phyloP scores from a whole-genome alignment of 2,329 filamentous ascomycete genomes.

The Cyphellophora attinorum region DNA sequence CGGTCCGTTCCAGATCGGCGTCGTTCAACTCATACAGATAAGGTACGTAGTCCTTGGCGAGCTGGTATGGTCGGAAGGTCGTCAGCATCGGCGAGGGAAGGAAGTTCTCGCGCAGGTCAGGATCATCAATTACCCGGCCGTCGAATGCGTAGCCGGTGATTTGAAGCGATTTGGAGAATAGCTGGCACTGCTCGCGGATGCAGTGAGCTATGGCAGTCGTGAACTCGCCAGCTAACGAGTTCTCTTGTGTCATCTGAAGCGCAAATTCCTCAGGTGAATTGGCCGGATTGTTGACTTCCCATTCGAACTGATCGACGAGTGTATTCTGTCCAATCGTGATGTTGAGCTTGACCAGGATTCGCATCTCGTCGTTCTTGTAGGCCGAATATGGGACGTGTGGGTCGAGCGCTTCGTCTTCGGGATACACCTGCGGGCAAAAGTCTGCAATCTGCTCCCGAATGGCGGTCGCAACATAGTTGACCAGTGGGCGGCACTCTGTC shows the following conservation, averaged over 20 bases:
- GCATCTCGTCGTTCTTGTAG: conserved; percentile 99
- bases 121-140: conserved; percentile 82
- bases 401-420: conserved; percentile 83
- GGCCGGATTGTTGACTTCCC: conserved; percentile 91
- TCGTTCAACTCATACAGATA: conserved; percentile 93
- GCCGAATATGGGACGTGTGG: conserved; percentile 82
- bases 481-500: conserved; percentile 46
- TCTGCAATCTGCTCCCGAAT: conserved; percentile 86
- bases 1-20: conserved; percentile 77
- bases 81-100: conserved; percentile 71
- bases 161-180: conserved; percentile 89
- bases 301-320: conserved; percentile 93
- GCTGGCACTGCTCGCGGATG: conserved; percentile 88
- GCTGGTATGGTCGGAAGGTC: conserved; percentile 82
- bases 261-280: conserved; percentile 97
- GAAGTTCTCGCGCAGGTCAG: conserved; percentile 77
- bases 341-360: conserved; percentile 88
- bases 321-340: conserved; percentile 95
- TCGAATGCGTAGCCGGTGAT: conserved; percentile 92
- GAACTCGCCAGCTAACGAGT: conserved; percentile 89
- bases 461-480: conserved; percentile 56
- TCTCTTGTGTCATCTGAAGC: conserved; percentile 73
- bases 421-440: conserved; percentile 84
- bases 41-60: conserved; percentile 87
- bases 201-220: conserved; percentile 96